Conservation (phyloP, 352 stramenopile genomes). For the Salisapilia sapeloensis region DNA sequence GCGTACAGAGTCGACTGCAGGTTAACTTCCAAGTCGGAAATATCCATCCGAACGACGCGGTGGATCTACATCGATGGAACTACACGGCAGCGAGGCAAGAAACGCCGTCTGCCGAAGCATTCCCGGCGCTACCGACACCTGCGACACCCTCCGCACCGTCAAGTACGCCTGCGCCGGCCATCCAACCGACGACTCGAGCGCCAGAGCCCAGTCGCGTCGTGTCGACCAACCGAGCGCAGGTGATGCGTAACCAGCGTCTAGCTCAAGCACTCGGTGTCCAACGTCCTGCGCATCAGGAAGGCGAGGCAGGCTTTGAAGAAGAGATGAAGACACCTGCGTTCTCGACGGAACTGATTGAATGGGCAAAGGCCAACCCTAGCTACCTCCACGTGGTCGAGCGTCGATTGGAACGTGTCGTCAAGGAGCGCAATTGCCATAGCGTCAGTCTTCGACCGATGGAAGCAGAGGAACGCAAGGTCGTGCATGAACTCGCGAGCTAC, state of each 20-base stretch:
- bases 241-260: slow-evolving; percentile 49
- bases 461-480: slow-evolving; percentile 38
- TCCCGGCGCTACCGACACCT: slow-evolving; percentile 37
- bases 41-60: slow-evolving; percentile 13
- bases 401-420: slow-evolving; percentile 51
- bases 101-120: slow-evolving; percentile 28
- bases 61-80: slow-evolving; percentile 30
- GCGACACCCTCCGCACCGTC: slow-evolving; percentile 15
- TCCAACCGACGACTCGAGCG: slow-evolving; percentile 7
- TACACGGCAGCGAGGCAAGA: slow-evolving; percentile 9
- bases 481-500: slow-evolving; percentile 51
- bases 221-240: slow-evolving; percentile 14
- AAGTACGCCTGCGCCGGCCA: slow-evolving; percentile 22
- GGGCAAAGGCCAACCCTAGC: slow-evolving; percentile 49
- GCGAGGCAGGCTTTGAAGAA: slow-evolving; percentile 46
- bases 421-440: slow-evolving; percentile 47
- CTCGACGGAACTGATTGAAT: slow-evolving; percentile 35
- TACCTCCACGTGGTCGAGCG: slow-evolving; percentile 60
- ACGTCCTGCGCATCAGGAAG: slow-evolving; percentile 13
- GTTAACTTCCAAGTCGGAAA: slow-evolving; percentile 58
- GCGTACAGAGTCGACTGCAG: slow-evolving; percentile 44
- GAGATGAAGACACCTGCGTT: slow-evolving; percentile 64
- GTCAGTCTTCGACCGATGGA: slow-evolving; percentile 63
- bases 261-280: slow-evolving; percentile 39
- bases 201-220: slow-evolving; percentile 8